Percentiles rank a stretch among this genome's conserved stretches.
Evolutionary conservation across 1,284 basidiomycete species (phyloP).

Genomic region (Cryptococcus jaspeensis): DNA sequence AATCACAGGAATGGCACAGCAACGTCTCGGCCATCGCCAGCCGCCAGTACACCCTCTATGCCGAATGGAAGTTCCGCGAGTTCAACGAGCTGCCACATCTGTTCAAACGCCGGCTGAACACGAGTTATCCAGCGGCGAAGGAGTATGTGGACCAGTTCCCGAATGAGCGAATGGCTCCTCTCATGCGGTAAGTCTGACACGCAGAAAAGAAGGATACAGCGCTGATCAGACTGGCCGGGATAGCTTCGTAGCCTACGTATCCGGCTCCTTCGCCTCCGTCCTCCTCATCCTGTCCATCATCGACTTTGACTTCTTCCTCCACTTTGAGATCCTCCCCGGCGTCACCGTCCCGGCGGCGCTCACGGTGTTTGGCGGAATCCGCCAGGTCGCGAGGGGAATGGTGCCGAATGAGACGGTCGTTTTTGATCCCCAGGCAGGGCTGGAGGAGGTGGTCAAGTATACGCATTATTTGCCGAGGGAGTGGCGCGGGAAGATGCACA

Average conservation of each 20-base stretch:
- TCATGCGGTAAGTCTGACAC: constrained; percentile 83
- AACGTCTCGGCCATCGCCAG: constrained; percentile 92
- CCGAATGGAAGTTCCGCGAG: constrained; percentile 97
- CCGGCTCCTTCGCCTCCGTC: constrained; percentile 94
- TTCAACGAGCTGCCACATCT: constrained; percentile 97
- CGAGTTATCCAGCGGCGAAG: constrained; percentile 83
- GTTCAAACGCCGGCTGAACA: constrained; percentile 79
- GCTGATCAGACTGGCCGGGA: no score
- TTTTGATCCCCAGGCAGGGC: constrained; percentile 87
- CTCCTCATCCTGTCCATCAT: constrained; percentile 84
- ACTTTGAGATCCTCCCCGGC: constrained; percentile 91
- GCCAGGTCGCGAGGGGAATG: constrained; percentile 90
- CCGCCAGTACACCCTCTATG: constrained; percentile 88
- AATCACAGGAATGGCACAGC: constrained; percentile 88
- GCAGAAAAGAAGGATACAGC: no score
- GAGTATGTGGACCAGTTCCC: constrained; percentile 98
- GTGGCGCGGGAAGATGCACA: constrained; percentile 87
- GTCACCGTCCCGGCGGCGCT: constrained; percentile 92
- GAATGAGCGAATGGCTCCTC: constrained; percentile 83
- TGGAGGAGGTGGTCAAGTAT: constrained; percentile 85
- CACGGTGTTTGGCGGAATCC: constrained; percentile 77
- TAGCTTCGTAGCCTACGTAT: constrained; percentile 92
- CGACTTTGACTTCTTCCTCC: constrained; percentile 86
- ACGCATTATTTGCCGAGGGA: constrained; percentile 94
- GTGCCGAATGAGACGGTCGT: constrained; percentile 90